Conservation (phyloP, 2,329 filamentous ascomycete species). For the Fusarium xylarioides region DNA sequence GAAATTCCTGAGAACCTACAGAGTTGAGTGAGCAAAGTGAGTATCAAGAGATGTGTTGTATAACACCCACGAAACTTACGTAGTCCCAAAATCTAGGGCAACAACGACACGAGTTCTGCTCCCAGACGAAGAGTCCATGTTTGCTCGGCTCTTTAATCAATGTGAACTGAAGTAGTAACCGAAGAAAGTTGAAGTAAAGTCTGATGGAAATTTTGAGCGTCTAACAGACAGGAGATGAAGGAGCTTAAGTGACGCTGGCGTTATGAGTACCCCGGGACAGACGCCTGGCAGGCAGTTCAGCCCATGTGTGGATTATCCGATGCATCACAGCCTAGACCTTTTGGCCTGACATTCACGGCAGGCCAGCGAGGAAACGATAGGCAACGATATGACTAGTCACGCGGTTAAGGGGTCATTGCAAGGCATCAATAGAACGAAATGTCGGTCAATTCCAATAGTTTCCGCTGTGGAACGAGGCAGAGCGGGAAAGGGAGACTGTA, state of each 20-base stretch:
- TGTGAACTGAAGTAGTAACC: background rate
- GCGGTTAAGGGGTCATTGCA: background rate
- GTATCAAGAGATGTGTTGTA: fast-evolving
- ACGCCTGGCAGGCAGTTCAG: too few species aligned
- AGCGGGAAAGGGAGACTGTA: background rate
- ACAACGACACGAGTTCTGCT: background rate
- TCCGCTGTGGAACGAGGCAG: background rate
- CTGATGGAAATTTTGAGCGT: background rate
- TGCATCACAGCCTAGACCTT: background rate
- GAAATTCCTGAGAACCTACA: background rate
- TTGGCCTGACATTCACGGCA: background rate
- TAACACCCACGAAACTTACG: background rate
- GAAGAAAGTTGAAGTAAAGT: background rate
- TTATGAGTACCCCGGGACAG: too few species aligned
- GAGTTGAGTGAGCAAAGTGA: background rate
- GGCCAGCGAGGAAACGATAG: background rate
- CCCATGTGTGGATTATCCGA: background rate
- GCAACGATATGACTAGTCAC: background rate
- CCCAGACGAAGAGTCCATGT: background rate
- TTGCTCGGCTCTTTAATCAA: background rate
- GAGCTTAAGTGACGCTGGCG: background rate
- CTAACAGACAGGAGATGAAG: background rate
- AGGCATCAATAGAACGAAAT: background rate
- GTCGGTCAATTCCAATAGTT: background rate
- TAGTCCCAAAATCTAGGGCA: background rate